A percentile compares a stretch with the other conserved stretches of the same genome.
Conservation (phyloP, 306 rosid genomes). For the Corylus americana region DNA sequence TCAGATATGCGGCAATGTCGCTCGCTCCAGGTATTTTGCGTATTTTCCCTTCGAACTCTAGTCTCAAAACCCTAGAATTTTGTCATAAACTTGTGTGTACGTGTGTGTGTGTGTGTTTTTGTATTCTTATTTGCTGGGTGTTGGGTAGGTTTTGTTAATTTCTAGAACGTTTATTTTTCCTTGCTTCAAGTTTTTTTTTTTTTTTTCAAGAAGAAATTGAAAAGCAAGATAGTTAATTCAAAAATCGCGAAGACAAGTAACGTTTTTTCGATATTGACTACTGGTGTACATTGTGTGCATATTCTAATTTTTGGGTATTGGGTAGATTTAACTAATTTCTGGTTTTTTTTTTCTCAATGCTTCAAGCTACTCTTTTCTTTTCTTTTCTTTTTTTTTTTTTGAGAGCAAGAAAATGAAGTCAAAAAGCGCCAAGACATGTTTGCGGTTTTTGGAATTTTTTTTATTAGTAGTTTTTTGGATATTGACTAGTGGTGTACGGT, state of each 20-base stretch:
- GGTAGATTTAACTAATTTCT: not conserved
- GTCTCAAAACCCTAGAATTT: not conserved
- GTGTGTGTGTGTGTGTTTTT: not conserved
- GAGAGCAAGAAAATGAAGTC: not conserved
- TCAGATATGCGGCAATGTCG: conserved; percentile 93
- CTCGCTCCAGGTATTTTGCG: conserved; percentile 80
- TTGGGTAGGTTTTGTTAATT: not conserved
- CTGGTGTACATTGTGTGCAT: not conserved
- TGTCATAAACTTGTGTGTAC: not conserved
- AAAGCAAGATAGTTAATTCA: not conserved
- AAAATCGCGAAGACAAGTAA: not conserved
- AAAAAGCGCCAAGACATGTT: too few species aligned
- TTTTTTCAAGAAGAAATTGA: not conserved
- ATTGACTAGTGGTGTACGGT: not conserved
- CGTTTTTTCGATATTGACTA: not conserved
- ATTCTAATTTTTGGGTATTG: too few species aligned
- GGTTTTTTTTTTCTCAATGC: not conserved
- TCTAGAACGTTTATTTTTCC: not conserved
- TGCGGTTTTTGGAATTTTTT: too few species aligned
- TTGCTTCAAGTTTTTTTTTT: not conserved
- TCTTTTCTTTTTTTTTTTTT: not conserved
- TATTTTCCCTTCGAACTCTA: not conserved
- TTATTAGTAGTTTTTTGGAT: not conserved
- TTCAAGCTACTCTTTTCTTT: not conserved
- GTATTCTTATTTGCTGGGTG: not conserved